Evolutionary conservation across 2,329 filamentous ascomycete species (phyloP), one percentile per base, ranked within the genome.

Genomic region (Pseudogymnoascus sp.): DNA sequence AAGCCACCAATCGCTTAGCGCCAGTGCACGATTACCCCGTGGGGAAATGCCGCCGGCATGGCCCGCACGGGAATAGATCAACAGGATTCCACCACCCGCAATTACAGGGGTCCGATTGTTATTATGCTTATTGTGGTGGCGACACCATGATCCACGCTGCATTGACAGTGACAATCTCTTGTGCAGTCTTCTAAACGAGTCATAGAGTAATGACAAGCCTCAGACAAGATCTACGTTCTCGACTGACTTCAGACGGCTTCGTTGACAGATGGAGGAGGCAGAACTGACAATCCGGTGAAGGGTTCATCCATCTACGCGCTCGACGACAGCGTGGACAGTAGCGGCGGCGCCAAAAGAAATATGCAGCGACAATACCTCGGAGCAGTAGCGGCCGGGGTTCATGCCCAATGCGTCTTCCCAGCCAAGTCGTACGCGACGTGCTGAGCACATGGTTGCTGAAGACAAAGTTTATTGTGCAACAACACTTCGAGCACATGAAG

Each of bases 71-170:
- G 47, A 33, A 56, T 56, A 33, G 47, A 33, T 56, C 47, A 56
- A 7, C 47, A 18, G 2, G 8, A 33, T 18, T 56, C 25, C 10
- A n/a, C 14, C 14, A n/a, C 25, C 47, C 44, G 25, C 47, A 56
- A 56, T 56, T 33, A 7, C 47, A 56, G 47, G 47, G 47, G n/a
- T 56, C 3, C 2, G 47, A 56, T 33, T n/a, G 18, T 18, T 56
- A 28, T 56, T 56, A 56, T 56, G 47, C 47, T 56, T 56, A 56
- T 56, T 56, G 47, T 56, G n/a, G 18, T 56, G 47, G 47, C n/a
- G 47, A 56, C 47, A 56, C 47, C 25, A 56, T 56, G 47, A 56
- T 56, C 47, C 47, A 33, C 47, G 47, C 10, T 56, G 47, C 47
- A 56, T 56, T 18, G n/a, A 12, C 47, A 56, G 25, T 1, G n/a